Evolutionary conservation across 2,329 filamentous ascomycete genomes (phyloP).

Genomic region (Lachnum nothofagi): DNA sequence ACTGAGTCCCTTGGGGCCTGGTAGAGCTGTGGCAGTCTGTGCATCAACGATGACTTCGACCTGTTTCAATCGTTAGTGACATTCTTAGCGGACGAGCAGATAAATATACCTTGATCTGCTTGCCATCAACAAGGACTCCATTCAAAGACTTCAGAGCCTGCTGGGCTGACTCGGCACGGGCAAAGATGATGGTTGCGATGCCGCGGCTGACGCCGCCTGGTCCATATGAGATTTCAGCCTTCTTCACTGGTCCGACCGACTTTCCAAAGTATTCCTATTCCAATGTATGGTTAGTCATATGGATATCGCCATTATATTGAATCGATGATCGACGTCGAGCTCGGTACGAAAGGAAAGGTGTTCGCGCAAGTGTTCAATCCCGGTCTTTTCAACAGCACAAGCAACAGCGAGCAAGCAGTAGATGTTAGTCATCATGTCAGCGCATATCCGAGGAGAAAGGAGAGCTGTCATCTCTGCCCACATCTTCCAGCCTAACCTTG

Average conservation of each 20-base stretch:
- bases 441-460: constrained; percentile 3
- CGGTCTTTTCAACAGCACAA: constrained; percentile 30
- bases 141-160: constrained; percentile 82
- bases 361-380: constrained; percentile 19
- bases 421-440: constrained; percentile 39
- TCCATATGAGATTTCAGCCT: constrained; percentile 85
- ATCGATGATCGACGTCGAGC: constrained; percentile 28
- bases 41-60: constrained; percentile 88
- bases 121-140: constrained; percentile 82
- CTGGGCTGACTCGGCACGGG: constrained; percentile 71
- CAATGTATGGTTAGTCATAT: constrained; percentile 62
- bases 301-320: constrained; percentile 35
- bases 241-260: constrained; percentile 84
- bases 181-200: constrained; percentile 84
- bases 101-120: constrained; percentile 74
- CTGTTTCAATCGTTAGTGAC: constrained; percentile 39
- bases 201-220: constrained; percentile 88
- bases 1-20: constrained; percentile 67
- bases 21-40: constrained; percentile 61
- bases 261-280: constrained; percentile 92
- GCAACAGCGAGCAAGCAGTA: constrained; percentile 58
- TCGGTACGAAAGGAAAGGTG: constrained; percentile 28
- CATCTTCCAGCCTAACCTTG: too few relatives aligned
- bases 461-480: background rate
- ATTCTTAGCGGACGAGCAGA: constrained; percentile 32